phyloP scores from a whole-genome alignment of 2,329 filamentous ascomycete genomes.

The Zymoseptoria crescenta region DNA sequence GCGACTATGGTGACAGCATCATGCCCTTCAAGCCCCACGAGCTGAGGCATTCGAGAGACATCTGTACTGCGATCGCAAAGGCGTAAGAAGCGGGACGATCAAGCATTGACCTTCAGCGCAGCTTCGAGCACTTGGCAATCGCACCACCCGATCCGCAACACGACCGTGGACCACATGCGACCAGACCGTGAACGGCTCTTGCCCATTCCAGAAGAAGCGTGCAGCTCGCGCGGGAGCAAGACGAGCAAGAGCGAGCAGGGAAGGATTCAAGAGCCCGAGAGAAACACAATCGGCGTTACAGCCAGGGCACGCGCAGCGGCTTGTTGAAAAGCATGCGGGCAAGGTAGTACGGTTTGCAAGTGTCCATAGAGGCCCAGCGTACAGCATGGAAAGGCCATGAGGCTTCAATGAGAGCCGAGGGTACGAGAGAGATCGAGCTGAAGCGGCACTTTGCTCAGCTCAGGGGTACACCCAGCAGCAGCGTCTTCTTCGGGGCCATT shows the following conservation, averaged over 20 bases:
- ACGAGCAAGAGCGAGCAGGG: not conserved
- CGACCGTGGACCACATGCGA: not conserved
- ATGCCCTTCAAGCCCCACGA: not conserved
- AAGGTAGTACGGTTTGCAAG: not conserved
- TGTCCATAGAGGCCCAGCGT: not conserved
- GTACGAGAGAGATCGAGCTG: not conserved
- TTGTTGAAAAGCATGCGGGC: too few species aligned
- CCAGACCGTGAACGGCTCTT: not conserved
- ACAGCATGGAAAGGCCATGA: not conserved
- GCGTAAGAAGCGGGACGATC: not conserved
- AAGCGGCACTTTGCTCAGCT: not conserved
- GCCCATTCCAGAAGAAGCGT: not conserved
- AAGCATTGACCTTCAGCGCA: not conserved
- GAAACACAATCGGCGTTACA: not conserved
- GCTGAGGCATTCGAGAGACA: not conserved
- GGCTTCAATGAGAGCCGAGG: not conserved
- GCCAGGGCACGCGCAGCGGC: not conserved
- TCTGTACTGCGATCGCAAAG: not conserved
- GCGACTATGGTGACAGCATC: not conserved
- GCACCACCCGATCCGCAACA: not conserved
- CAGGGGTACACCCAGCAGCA: not conserved
- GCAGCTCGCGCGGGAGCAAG: not conserved
- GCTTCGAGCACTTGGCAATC: not conserved
- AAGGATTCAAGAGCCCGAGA: not conserved
- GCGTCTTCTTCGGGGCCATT: not conserved